Percentiles rank a stretch among this genome's conserved stretches.
Conservation (phyloP, 345 rosid genomes). For the Gossypium bickii region DNA sequence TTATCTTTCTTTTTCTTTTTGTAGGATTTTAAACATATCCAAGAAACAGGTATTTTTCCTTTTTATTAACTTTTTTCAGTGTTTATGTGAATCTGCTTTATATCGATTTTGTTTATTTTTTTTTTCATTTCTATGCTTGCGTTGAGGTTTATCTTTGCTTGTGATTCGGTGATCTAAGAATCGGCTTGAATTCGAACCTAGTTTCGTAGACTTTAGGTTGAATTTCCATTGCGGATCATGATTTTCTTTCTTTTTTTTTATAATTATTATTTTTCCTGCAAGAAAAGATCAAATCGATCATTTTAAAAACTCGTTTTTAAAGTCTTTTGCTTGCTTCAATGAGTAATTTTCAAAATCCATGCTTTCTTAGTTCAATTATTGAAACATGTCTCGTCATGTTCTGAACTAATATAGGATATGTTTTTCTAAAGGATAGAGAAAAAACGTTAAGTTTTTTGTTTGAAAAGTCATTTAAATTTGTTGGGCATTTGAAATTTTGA, state of each 20-base stretch:
- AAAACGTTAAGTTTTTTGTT: neutral
- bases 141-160: neutral
- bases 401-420: neutral
- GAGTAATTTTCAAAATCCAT: neutral
- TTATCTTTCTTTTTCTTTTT: neutral
- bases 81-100: neutral
- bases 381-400: neutral
- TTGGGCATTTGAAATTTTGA: conserved; percentile 8
- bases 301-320: neutral
- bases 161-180: neutral
- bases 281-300: neutral
- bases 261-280: neutral
- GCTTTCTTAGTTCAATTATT: neutral
- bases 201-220: neutral
- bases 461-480: neutral
- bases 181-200: neutral
- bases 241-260: neutral
- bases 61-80: neutral
- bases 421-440: neutral
- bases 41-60: neutral
- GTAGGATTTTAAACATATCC: neutral
- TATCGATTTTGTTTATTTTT: no score
- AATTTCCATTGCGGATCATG: neutral
- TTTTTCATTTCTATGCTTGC: neutral
- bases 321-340: neutral